Evolutionary conservation across 2,329 filamentous ascomycete species (phyloP).

Genomic region (Monilinia fructicola): DNA sequence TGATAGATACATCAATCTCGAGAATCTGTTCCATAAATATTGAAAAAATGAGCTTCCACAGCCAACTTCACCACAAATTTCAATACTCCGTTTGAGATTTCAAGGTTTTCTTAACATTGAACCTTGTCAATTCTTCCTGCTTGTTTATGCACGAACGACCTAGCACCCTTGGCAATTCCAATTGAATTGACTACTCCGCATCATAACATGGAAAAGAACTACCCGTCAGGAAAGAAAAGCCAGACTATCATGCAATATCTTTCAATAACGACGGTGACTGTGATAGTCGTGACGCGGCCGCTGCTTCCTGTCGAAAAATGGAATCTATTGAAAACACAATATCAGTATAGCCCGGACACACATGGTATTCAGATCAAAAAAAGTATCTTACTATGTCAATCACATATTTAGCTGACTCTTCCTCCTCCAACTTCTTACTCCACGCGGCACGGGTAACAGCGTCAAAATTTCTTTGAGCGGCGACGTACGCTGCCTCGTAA

Average conservation of each 20-base stretch:
- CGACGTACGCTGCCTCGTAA: not conserved
- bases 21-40: not conserved
- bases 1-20: not conserved
- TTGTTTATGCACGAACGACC: rapidly evolving
- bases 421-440: not conserved
- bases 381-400: not conserved
- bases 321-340: not conserved
- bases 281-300: not conserved
- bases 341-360: not conserved
- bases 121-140: not conserved
- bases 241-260: not conserved
- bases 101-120: not conserved
- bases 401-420: not conserved
- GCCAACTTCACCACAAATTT: not conserved
- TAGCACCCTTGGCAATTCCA: rapidly evolving
- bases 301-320: not conserved
- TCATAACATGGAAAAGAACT: not conserved
- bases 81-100: not conserved
- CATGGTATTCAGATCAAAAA: not conserved
- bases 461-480: not conserved
- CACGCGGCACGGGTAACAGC: not conserved
- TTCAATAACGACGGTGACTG: not conserved
- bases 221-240: not conserved
- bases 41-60: not conserved
- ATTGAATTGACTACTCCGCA: not conserved